A percentile compares a stretch with the other conserved stretches of the same genome.
Conservation (phyloP, 129 eudicot species). For the Logfia minima region DNA sequence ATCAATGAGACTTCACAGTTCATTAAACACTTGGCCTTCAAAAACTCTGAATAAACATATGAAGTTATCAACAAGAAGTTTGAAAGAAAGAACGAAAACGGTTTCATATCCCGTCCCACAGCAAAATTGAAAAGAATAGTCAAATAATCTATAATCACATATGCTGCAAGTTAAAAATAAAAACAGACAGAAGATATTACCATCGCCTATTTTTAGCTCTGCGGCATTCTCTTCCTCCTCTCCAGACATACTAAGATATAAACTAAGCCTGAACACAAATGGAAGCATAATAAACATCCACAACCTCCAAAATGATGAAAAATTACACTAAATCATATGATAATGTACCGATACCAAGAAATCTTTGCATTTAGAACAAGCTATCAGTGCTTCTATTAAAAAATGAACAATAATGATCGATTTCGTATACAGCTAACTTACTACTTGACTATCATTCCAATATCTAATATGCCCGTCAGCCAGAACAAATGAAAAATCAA, state of each 20-base stretch:
- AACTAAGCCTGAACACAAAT: constrained; percentile 20
- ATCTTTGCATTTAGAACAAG: neutral
- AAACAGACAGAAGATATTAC: constrained; percentile 31
- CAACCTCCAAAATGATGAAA: neutral
- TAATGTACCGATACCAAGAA: neutral
- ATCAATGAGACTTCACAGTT: constrained; percentile 90
- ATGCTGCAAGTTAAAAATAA: neutral
- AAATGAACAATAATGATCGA: neutral
- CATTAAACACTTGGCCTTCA: constrained; percentile 98
- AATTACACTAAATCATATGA: neutral
- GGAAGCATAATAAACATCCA: neutral
- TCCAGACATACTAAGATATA: constrained; percentile 54
- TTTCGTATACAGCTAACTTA: neutral
- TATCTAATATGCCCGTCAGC: too few relatives aligned
- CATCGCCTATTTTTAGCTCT: constrained; percentile 93
- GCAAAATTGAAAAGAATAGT: neutral
- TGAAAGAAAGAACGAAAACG: neutral
- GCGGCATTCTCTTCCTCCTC: constrained; percentile 99
- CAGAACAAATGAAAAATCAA: too few relatives aligned
- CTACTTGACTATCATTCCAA: neutral
- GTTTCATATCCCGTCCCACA: neutral
- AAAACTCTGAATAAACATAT: constrained; percentile 52
- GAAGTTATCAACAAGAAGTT: neutral
- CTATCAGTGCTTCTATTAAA: neutral
- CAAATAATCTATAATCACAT: too few relatives aligned